These are phyloP conservation scores for Grammothele lineata DNA, from an alignment of 768 basidiomycete genomes.

Conservation along the genomic window DNA sequence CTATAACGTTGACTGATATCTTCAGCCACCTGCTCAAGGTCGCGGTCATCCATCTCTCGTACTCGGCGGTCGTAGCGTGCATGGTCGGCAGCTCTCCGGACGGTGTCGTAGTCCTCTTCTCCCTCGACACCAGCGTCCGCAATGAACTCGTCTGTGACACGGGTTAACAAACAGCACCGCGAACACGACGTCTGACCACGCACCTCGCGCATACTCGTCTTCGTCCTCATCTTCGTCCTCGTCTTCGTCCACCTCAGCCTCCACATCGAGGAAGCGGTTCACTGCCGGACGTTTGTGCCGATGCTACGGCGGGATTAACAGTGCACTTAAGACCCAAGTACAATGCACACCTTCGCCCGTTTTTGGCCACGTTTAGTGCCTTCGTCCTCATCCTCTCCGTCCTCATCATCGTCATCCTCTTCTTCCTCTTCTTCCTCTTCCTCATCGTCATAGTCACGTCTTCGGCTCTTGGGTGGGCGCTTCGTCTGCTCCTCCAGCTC, in stretches of 20 bases:
- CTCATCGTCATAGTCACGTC: slow-evolving; percentile 35
- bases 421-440: slow-evolving; percentile 36
- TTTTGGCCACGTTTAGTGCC: slow-evolving; percentile 49
- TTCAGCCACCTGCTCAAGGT: slow-evolving; percentile 80
- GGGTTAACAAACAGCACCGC: too few relatives aligned
- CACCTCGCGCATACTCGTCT: slow-evolving; percentile 60
- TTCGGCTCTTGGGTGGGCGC: slow-evolving; percentile 36
- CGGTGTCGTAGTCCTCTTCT: slow-evolving; percentile 57
- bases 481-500: slow-evolving; percentile 37
- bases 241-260: slow-evolving; percentile 95
- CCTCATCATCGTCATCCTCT: slow-evolving; percentile 49
- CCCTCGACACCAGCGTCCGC: slow-evolving; percentile 56
- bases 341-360: slow-evolving; percentile 51
- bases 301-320: slow-evolving; percentile 27
- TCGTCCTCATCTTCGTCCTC: slow-evolving; percentile 93
- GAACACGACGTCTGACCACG: too few relatives aligned
- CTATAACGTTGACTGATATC: slow-evolving; percentile 76
- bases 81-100: slow-evolving; percentile 52
- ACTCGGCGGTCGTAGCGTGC: slow-evolving; percentile 69
- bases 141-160: slow-evolving; percentile 63
- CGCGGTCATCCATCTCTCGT: slow-evolving; percentile 69
- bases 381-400: slow-evolving; percentile 38
- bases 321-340: background rate
- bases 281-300: slow-evolving; percentile 62
- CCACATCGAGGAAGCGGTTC: slow-evolving; percentile 90